Evolutionary conservation across 2,329 filamentous ascomycete genomes (phyloP).

Genomic region (Chaetomium sp.): DNA sequence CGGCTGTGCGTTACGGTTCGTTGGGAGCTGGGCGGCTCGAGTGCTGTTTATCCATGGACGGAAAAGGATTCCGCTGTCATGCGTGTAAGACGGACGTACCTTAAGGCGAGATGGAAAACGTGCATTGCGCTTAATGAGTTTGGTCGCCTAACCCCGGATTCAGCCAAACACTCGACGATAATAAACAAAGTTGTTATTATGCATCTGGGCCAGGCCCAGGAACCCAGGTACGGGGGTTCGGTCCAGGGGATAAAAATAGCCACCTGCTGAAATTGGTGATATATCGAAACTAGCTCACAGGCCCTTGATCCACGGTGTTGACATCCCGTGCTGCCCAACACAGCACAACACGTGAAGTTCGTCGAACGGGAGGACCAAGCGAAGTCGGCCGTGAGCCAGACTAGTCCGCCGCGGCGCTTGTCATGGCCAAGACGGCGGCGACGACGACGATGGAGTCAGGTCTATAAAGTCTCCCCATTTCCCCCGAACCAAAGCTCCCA

Average conservation of each 20-base stretch:
- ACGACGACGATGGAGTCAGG: neutral
- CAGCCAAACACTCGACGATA: slow-evolving; percentile 6
- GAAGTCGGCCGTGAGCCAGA: neutral
- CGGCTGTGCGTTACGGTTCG: slow-evolving; percentile 7
- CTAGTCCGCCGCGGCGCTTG: neutral
- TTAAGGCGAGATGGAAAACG: slow-evolving; percentile 3
- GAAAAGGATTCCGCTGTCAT: slow-evolving; percentile 11
- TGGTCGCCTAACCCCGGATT: slow-evolving; percentile 12
- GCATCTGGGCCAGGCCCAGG: slow-evolving; percentile 7
- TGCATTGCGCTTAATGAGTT: slow-evolving; percentile 12
- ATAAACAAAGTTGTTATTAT: slow-evolving; percentile 8
- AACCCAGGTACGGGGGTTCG: slow-evolving; percentile 14
- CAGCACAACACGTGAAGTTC: neutral
- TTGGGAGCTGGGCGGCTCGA: neutral
- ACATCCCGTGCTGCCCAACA: slow-evolving; percentile 20
- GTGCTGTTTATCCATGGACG: slow-evolving; percentile 7
- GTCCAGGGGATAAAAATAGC: slow-evolving; percentile 22
- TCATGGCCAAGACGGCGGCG: neutral
- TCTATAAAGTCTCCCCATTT: slow-evolving; percentile 12
- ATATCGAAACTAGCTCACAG: slow-evolving; percentile 15
- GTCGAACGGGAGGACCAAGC: neutral
- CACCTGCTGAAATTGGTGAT: slow-evolving; percentile 5
- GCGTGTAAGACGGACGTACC: slow-evolving; percentile 10
- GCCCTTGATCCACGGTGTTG: slow-evolving; percentile 17
- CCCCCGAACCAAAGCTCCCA: neutral